Evolutionary conservation across 2,329 filamentous ascomycete species (phyloP).

Genomic region (Stenocarpella maydis): DNA sequence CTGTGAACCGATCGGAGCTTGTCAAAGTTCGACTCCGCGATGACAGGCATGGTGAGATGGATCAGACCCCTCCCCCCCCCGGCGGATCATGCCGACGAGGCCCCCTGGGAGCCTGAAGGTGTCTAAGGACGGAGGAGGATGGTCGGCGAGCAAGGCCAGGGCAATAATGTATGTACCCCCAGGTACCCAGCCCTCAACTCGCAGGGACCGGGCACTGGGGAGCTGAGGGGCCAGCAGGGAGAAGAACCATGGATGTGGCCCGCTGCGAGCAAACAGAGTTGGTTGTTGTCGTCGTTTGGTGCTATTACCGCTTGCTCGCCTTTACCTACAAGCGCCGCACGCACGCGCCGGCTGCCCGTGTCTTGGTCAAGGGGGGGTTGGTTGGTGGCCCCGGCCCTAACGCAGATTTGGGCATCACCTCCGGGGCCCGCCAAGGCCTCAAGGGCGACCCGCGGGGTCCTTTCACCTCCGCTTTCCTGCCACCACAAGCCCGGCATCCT

Average conservation of each 20-base stretch:
- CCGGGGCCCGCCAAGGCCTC: constrained; percentile 11
- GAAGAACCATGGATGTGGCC: constrained; percentile 10
- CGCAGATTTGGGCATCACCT: constrained; percentile 20
- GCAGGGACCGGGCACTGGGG: neutral
- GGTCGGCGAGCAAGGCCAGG: neutral
- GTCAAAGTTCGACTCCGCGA: constrained; percentile 9
- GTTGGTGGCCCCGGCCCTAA: neutral
- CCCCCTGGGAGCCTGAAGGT: neutral
- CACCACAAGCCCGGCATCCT: constrained; percentile 1
- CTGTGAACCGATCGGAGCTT: constrained; percentile 23
- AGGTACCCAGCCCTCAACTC: neutral
- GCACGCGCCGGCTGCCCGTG: neutral
- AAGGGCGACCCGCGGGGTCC: constrained; percentile 13
- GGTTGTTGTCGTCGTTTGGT: neutral
- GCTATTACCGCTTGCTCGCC: neutral
- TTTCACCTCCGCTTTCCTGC: constrained; percentile 12
- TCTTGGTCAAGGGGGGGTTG: neutral
- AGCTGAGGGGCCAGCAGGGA: neutral
- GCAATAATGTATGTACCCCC: neutral
- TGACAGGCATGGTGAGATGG: constrained; percentile 22
- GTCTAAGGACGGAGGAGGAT: neutral
- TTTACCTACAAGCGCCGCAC: constrained; percentile 15
- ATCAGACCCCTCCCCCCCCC: neutral
- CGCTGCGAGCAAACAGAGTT: constrained; percentile 10
- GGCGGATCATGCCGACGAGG: constrained; percentile 6